Percentiles rank a stretch among this genome's conserved stretches.
These are phyloP conservation scores for Mycocalia duriaeana DNA, from an alignment of 1,284 basidiomycete species.

Conservation along the genomic window DNA sequence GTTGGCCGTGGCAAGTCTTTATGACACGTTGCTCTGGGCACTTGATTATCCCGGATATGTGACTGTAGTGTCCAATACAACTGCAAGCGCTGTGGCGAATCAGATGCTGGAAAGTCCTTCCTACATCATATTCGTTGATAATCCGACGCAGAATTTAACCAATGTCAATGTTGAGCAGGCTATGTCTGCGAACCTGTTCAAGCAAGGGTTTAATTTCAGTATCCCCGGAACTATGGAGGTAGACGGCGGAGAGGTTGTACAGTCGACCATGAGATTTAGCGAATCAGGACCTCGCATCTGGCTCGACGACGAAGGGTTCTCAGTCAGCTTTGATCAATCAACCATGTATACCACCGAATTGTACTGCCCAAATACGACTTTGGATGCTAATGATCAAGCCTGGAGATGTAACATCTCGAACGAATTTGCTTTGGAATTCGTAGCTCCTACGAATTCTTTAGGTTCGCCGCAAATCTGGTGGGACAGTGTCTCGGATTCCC, in stretches of 20 bases:
- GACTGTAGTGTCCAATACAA: slow-evolving; percentile 2
- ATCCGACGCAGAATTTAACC: slow-evolving; percentile 7
- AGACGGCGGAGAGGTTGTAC: slow-evolving; percentile 6
- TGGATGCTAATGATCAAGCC: neutral
- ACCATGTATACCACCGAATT: slow-evolving; percentile 3
- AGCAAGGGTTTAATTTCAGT: slow-evolving; percentile 14
- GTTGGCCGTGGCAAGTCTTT: slow-evolving; percentile 10
- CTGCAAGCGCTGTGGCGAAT: neutral
- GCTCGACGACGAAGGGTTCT: slow-evolving; percentile 14
- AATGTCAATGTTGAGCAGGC: slow-evolving; percentile 12
- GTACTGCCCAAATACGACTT: neutral
- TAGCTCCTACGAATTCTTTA: slow-evolving; percentile 3
- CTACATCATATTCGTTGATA: slow-evolving; percentile 10
- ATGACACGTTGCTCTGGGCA: slow-evolving; percentile 16
- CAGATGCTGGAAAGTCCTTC: slow-evolving; percentile 11
- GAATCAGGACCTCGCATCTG: slow-evolving; percentile 12
- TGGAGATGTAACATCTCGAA: slow-evolving; percentile 12
- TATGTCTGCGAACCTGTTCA: slow-evolving; percentile 13
- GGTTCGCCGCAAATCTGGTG: slow-evolving; percentile 12
- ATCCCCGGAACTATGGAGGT: slow-evolving; percentile 7
- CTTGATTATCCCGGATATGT: slow-evolving; percentile 15
- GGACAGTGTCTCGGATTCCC: slow-evolving; percentile 1
- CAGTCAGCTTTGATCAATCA: slow-evolving; percentile 10
- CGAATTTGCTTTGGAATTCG: slow-evolving; percentile 4
- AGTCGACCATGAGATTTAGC: slow-evolving; percentile 1